Conservation (phyloP, 345 rosid species). For the Streptanthus diversifolius region DNA sequence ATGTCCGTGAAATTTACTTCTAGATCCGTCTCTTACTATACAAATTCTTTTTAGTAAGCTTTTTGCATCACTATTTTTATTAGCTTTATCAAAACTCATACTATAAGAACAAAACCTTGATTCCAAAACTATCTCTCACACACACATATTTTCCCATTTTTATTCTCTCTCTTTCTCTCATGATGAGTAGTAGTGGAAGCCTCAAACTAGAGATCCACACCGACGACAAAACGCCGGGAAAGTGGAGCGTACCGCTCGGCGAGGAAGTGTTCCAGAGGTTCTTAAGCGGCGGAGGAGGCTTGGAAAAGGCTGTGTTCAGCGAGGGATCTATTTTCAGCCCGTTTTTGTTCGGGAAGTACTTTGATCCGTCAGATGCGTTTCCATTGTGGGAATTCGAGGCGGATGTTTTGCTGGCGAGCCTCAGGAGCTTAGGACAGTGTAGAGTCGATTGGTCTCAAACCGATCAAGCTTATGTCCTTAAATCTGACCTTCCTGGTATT, state of each 20-base stretch:
- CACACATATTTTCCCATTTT: constrained; percentile 14
- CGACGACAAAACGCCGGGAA: constrained; percentile 59
- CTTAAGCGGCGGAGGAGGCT: constrained; percentile 37
- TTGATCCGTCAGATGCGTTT: constrained; percentile 94
- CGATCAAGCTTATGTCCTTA: constrained; percentile 66
- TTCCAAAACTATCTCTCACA: constrained; percentile 22
- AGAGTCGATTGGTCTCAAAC: constrained; percentile 73
- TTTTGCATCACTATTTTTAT: neutral
- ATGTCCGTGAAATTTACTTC: neutral
- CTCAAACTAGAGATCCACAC: constrained; percentile 50
- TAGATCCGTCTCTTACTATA: neutral
- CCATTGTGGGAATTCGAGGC: constrained; percentile 88
- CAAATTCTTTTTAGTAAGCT: neutral
- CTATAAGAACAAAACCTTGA: constrained; percentile 21
- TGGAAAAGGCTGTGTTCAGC: constrained; percentile 57
- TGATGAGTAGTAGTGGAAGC: constrained; percentile 33
- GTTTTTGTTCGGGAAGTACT: constrained; percentile 71
- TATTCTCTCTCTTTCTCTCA: constrained; percentile 6
- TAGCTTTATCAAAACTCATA: neutral
- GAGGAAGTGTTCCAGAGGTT: constrained; percentile 59
- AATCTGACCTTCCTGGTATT: constrained; percentile 66
- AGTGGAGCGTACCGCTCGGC: constrained; percentile 63
- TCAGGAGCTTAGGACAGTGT: constrained; percentile 57
- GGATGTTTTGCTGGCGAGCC: constrained; percentile 47
- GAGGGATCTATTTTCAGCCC: constrained; percentile 89